Percentiles rank a stretch among this genome's conserved stretches.
Conservation (phyloP, 176 grass and related monocot genomes). For the Bonia amplexicaulis region DNA sequence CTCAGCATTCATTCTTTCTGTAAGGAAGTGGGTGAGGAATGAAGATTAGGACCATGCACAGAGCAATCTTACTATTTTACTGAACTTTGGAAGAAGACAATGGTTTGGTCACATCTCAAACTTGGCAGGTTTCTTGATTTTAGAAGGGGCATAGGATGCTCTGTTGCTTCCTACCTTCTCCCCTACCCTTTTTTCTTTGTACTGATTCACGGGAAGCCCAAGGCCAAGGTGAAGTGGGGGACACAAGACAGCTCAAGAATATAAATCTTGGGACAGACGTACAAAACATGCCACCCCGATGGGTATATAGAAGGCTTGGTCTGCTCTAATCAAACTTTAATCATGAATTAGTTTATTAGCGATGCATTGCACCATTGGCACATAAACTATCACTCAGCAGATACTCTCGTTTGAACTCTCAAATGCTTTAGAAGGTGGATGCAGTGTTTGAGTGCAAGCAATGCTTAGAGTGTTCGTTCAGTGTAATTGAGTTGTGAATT, state of each 20-base stretch:
- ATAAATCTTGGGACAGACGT: constrained; percentile 24
- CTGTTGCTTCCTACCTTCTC: constrained; percentile 39
- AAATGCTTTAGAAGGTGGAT: not conserved
- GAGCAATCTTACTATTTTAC: constrained; percentile 15
- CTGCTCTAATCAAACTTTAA: constrained; percentile 28
- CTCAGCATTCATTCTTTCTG: not conserved
- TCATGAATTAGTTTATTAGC: constrained; percentile 8
- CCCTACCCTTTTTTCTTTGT: constrained; percentile 1
- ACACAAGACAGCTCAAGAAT: constrained; percentile 43
- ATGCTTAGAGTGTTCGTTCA: not conserved
- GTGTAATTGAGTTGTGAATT: not conserved
- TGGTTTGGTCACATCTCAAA: constrained; percentile 23
- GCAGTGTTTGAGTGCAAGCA: not conserved
- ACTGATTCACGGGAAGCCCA: constrained; percentile 54
- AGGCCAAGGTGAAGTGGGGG: constrained; percentile 25
- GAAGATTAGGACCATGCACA: not conserved
- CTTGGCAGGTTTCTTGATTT: constrained; percentile 39
- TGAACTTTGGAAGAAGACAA: constrained; percentile 21
- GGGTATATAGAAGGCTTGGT: constrained; percentile 28
- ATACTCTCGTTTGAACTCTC: constrained; percentile 10
- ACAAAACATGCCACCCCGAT: constrained; percentile 53
- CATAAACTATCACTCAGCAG: not conserved
- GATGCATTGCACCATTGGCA: not conserved
- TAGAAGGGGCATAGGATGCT: constrained; percentile 43
- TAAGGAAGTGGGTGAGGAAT: not conserved